Evolutionary conservation across 192 early-diverging fungal genomes (phyloP), one percentile per base, ranked within the genome.

Genomic region (Diversispora epigaea): DNA sequence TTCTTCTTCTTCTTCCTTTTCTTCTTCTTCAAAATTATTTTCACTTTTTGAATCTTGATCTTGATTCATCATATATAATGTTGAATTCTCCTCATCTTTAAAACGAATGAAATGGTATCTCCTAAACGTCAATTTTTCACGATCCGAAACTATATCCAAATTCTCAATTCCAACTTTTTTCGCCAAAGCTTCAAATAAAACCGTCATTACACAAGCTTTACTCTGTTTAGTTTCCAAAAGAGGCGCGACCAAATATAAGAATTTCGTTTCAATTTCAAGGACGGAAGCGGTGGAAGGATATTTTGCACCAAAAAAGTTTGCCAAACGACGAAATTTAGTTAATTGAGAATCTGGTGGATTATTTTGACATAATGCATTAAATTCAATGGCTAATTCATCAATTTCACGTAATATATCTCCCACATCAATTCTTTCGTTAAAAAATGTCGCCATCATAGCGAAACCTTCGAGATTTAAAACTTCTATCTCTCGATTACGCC

Each of bases 401-500:
- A 72, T 45, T 60, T 72, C 70, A 44, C 14, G 52, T 3, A 55
- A 43, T 21, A 72, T 57, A 60, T 72, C 70, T 5, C 2, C 17
- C 3, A 72, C 41, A n/a, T 72, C 70, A 15, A 72, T 25, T 40
- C 55, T 25, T 72, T 72, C 70, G 15, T 72, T 72, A 45, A 58
- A 72, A 55, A 72, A 72, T 41, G 56, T 39, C 17, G 56, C 70
- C 70, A 72, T 72, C 55, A 72, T 40, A 21, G 54, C 70, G 43
- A 72, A 72, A 6, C 70, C 70, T 32, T 72, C 44, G 14, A 72
- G 39, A 58, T 55, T 72, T 5, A 55, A 58, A 14, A 72, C 12
- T 10, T 55, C 11, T 2, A 60, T 22, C 11, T 43, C n/a, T 17
- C n/a, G 11, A n/a, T 72, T 44, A 39, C 52, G 52, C 70, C 70